Evolutionary conservation across 257 asterid genomes (phyloP), one percentile per base, ranked within the genome.

Genomic region (Paulownia fortunei): DNA sequence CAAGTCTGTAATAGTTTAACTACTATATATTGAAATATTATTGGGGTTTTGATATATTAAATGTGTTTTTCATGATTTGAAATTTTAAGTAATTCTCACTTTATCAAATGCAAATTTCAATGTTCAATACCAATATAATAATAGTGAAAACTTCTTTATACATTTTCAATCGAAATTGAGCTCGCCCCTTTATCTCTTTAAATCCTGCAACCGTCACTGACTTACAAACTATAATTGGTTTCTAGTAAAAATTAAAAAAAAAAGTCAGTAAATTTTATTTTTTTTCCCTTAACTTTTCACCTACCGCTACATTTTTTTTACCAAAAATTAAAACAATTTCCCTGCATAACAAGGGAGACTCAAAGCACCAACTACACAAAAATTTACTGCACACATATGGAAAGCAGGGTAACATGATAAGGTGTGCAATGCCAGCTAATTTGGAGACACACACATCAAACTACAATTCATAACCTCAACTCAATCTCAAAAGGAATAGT

Each of bases 391-490:
- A 39, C 13, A 37, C 9, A 41, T 36, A 42, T 10, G 30, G 60
- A 56, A 12, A 34, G 37, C 3, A 27, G 11, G 32, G 79, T 42
- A 27, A 3, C 5, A 39, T 58, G 24, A 37, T 37, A 58, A 9
- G 30, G 55, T 62, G 16, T 44, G 52, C 27, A 12, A 67, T 30
- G 21, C 2, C 51, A 62, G 47, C 64, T 49, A 32, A 34, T 47
- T 63, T 62, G 18, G 63, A 63, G 27, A 39, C 24, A 75, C 5
- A 13, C 13, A 62, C 79, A 32, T 24, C 9, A 75, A 39, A 74
- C 58, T 74, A 59, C 60, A 73, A 24, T 72, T 59, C 42, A 10
- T 47, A 75, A 5, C 73, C 52, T 27, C 41, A 37, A 62, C 23
- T 52, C 41, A 65, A 76, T 52, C 24, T 16, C 67, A 49, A 51